Conservation (phyloP, 2,329 filamentous ascomycete species). For the Knufia fluminis region DNA sequence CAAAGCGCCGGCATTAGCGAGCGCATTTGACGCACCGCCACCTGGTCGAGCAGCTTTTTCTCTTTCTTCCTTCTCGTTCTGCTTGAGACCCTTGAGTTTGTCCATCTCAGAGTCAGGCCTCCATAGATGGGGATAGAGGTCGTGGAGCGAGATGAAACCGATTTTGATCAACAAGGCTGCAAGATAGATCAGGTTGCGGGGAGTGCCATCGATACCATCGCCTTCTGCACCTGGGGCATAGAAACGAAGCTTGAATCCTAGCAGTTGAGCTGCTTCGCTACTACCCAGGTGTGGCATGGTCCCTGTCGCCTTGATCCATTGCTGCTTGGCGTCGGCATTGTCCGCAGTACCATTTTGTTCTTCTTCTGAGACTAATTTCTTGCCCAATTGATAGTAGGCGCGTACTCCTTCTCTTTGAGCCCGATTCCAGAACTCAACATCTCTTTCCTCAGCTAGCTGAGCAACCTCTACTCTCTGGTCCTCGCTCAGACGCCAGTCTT, state of each 20-base stretch:
- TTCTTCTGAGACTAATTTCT: constrained; percentile 54
- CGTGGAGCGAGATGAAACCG: constrained; percentile 84
- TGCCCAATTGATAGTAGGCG: constrained; percentile 84
- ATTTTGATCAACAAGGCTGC: constrained; percentile 91
- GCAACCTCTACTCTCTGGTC: constrained; percentile 56
- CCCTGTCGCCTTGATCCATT: constrained; percentile 73
- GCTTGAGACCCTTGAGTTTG: constrained; percentile 56
- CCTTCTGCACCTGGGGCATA: constrained; percentile 69
- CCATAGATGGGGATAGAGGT: constrained; percentile 87
- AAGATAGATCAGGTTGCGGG: constrained; percentile 86
- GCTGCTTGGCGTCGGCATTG: constrained; percentile 41
- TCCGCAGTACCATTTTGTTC: constrained; percentile 35
- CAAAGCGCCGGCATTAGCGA: constrained; percentile 77
- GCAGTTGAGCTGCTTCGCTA: constrained; percentile 80
- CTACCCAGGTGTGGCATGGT: constrained; percentile 80
- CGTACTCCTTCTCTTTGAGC: constrained; percentile 67
- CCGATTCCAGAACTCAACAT: constrained; percentile 69
- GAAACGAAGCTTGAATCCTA: constrained; percentile 95
- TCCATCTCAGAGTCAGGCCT: constrained; percentile 78
- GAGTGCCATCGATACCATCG: constrained; percentile 65
- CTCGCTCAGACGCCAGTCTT: constrained; percentile 54
- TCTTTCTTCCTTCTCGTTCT: constrained; percentile 68
- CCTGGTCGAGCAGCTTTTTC: constrained; percentile 63
- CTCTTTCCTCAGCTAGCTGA: constrained; percentile 53
- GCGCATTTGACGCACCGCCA: constrained; percentile 64